Evolutionary conservation across 306 rosid species (phyloP).

Genomic region (Prunus mume): DNA sequence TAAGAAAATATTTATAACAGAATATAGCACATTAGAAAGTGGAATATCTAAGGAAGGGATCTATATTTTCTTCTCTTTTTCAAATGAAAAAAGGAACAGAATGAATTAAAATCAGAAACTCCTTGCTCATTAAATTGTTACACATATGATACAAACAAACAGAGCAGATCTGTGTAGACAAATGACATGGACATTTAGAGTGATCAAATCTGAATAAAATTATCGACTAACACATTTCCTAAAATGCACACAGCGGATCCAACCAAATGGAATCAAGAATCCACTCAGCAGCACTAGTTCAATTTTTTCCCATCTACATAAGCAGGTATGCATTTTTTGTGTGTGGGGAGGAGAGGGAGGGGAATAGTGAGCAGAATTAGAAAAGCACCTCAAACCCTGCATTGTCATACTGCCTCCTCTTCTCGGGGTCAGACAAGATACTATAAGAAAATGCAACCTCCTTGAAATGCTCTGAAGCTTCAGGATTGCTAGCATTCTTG

Average conservation of each 20-base stretch:
- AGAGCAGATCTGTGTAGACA: neutral
- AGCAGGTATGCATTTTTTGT: neutral
- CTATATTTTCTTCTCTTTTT: neutral
- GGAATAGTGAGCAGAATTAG: conserved; percentile 11
- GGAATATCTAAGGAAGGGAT: neutral
- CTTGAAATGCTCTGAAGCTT: conserved; percentile 91
- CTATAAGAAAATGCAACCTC: conserved; percentile 93
- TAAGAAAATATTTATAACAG: neutral
- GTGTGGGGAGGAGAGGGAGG: neutral
- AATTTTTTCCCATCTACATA: no score
- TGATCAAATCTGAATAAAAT: neutral
- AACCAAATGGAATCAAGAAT: conserved; percentile 1
- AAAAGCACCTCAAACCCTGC: conserved; percentile 89
- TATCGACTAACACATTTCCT: neutral
- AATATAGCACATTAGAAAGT: neutral
- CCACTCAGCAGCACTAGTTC: neutral
- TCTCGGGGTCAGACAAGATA: conserved; percentile 96
- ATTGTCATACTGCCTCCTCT: conserved; percentile 91
- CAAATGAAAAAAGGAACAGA: neutral
- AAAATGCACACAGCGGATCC: neutral
- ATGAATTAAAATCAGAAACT: neutral
- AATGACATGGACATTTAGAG: neutral
- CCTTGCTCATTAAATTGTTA: neutral
- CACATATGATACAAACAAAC: no score
- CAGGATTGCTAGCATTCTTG: conserved; percentile 88